Evolutionary conservation across 306 rosid genomes (phyloP).

Genomic region (Potentilla sterilis): DNA sequence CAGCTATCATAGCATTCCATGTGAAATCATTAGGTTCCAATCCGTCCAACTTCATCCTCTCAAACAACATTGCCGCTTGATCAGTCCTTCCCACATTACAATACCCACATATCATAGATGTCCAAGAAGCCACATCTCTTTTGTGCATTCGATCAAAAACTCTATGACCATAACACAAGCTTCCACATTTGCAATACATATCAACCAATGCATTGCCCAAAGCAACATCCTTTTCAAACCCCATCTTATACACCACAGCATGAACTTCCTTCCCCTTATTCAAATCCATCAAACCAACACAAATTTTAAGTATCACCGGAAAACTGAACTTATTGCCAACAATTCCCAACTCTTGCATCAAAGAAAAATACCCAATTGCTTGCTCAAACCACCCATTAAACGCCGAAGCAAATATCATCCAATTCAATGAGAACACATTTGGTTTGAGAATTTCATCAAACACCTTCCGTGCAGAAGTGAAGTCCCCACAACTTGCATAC

Average conservation of each 20-base stretch:
- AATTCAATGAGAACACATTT: slow-evolving; percentile 64
- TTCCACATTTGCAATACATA: slow-evolving; percentile 62
- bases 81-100: slow-evolving; percentile 39
- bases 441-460: slow-evolving; percentile 35
- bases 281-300: slow-evolving; percentile 61
- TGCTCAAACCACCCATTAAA: slow-evolving; percentile 46
- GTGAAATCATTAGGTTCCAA: slow-evolving; percentile 64
- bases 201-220: slow-evolving; percentile 53
- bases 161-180: slow-evolving; percentile 30
- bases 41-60: slow-evolving; percentile 62
- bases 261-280: slow-evolving; percentile 61
- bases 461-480: slow-evolving; percentile 39
- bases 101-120: slow-evolving; percentile 56
- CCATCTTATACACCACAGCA: slow-evolving; percentile 46
- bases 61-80: slow-evolving; percentile 44
- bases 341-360: slow-evolving; percentile 41
- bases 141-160: slow-evolving; percentile 50
- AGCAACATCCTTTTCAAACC: slow-evolving; percentile 34
- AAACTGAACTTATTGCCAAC: slow-evolving; percentile 47
- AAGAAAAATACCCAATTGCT: slow-evolving; percentile 43
- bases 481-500: slow-evolving; percentile 56
- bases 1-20: slow-evolving; percentile 58
- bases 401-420: slow-evolving; percentile 51
- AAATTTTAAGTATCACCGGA: slow-evolving; percentile 50
- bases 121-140: slow-evolving; percentile 70